Evolutionary conservation across 2,329 filamentous ascomycete species (phyloP), one percentile per base, ranked within the genome.

Genomic region (Ophiostoma australiae): DNA sequence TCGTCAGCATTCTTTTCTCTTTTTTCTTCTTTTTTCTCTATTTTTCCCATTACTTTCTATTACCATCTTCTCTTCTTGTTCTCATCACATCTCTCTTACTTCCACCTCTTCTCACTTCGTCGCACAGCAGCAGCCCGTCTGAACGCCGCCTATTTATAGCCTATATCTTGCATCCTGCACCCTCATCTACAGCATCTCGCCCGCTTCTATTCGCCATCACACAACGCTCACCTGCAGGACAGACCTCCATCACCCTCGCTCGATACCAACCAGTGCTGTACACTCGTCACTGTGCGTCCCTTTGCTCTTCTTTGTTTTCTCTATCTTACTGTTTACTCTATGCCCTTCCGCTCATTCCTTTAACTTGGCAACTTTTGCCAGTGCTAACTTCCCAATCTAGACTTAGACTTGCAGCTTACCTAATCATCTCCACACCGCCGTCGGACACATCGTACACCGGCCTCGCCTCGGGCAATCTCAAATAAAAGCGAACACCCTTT

Each of bases 201-300:
- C 37, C 44, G 55, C 58, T 55, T 63, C 67, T 7, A n/a, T 65
- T 66, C 27, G 63, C 55, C 67, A 65, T 65, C n/a, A 63, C 58
- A 63, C 58, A 5, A 63, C 58, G 58, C 58, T 63, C 27, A 17
- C 58, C 58, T 63, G 58, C 58, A 63, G 58, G 58, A 35, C 58
- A 63, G 27, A 63, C 35, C 39, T 11, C 67, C 20, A 65, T 17
- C 44, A 48, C 44, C 23, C 1, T 33, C 1, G 4, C 17, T 55
- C 66, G 13, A 48, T n/a, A 20, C 72, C 69, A 70, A 72, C 67
- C 72, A 72, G 70, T 72, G 70, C 70, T 68, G 67, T 55, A 52
- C 71, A 68, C 71, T 70, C 61, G 15, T 65, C 37, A 35, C 44
- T 20, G 44, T 48, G 44, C 44, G 44, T 48, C 17, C 20, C 17